phyloP scores from a whole-genome alignment of 2,329 filamentous ascomycete genomes.

The Fusarium agapanthi region DNA sequence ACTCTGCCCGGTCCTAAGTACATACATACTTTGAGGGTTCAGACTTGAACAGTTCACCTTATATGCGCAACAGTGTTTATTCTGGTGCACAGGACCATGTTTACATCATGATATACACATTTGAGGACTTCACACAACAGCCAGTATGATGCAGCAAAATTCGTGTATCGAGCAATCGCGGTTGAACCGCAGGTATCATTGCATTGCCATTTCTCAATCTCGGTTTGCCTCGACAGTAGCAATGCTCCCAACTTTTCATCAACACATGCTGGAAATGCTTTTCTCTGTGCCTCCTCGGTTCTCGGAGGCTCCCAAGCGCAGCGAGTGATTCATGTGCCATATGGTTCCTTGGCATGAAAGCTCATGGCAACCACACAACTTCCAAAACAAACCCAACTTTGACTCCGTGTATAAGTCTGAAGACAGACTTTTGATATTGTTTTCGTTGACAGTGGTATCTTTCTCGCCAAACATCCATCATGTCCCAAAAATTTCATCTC shows the following conservation, averaged over 20 bases:
- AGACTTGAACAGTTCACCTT: not conserved
- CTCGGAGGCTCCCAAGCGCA: not conserved
- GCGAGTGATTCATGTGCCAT: constrained; percentile 27
- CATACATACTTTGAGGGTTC: not conserved
- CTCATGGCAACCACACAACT: constrained; percentile 23
- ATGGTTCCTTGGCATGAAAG: constrained; percentile 10
- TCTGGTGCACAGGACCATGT: not conserved
- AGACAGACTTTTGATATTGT: constrained; percentile 35
- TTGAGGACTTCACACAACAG: not conserved
- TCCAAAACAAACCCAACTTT: constrained; percentile 33
- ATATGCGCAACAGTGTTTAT: not conserved
- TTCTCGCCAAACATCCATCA: constrained; percentile 39
- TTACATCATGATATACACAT: not conserved
- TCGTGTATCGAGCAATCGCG: constrained; percentile 35
- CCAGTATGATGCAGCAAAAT: not conserved
- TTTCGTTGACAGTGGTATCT: constrained; percentile 41
- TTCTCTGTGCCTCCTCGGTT: not conserved
- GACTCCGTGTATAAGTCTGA: constrained; percentile 37
- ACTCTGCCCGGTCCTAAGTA: not conserved
- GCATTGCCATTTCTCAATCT: constrained; percentile 41
- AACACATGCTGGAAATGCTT: constrained; percentile 13
- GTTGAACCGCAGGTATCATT: constrained; percentile 36
- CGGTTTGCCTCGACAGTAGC: constrained; percentile 22
- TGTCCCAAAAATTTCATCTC: constrained; percentile 39
- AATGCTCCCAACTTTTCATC: constrained; percentile 38